Evolutionary conservation across 2,329 filamentous ascomycete species (phyloP), one percentile per base, ranked within the genome.

Genomic region (Aspergillus sp.): DNA sequence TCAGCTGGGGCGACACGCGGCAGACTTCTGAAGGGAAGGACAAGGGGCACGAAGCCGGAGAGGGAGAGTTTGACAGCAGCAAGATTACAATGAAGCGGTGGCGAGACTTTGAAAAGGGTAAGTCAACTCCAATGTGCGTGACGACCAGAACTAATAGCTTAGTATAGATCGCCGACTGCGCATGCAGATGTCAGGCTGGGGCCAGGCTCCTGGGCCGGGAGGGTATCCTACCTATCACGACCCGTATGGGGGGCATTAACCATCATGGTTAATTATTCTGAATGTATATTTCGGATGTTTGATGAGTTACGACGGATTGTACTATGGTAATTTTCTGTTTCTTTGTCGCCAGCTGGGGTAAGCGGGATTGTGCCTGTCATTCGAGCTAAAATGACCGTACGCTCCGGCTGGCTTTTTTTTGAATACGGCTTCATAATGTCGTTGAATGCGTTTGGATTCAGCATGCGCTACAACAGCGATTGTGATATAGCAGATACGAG

Each of bases 31-130:
- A 93, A 27, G 94, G 96, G 73, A 91, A 90, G 80, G 89, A 94
- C 82, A 95, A 94, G 80, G 90, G 91, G 32, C 88, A 92, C 64
- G 74, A 71, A 13, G 93, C 94, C 71, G 89, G 89, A 64, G 92
- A 97, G 77, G 95, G 95, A 65, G 95, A 98, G 77, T 99, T 99
- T 71, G 96, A 99, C 78, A 96, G 90, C 77, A 96, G 90, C 78
- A 96, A 97, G 86, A 99, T 99, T 75, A 97, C 94, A 39, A 99
- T 99, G 95, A 97, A 96, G 84, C 83, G 95, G 69, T 99, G 95
- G 95, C 90, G 89, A 64, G 95, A 99, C 78, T 99, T 98, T 74
- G 95, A 99, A 82, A 86, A 84, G 76, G 88, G 86, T 84, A 80
- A 75, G 76, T 55, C 5, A 21, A 47, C 54, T 50, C 49, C 10